Evolutionary conservation across 176 grass and related monocot species (phyloP).

Genomic region (Tuctoria greenei): DNA sequence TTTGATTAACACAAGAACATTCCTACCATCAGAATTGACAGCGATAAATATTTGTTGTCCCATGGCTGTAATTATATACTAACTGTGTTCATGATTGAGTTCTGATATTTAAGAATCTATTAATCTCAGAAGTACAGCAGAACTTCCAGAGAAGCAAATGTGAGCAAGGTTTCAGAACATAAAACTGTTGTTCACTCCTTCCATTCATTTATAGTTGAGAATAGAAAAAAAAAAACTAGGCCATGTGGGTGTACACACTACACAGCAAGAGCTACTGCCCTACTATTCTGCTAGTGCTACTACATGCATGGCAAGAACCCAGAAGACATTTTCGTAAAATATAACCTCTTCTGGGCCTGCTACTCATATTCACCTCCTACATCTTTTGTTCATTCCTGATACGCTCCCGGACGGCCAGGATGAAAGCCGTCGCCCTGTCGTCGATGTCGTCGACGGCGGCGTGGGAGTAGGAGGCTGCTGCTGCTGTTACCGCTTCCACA

Average conservation of each 20-base stretch:
- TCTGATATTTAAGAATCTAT: not conserved
- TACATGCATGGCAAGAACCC: constrained; percentile 8
- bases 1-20: not conserved
- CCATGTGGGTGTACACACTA: not conserved
- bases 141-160: not conserved
- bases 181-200: constrained; percentile 3
- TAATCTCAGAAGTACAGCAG: not conserved
- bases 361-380: not conserved
- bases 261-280: not conserved
- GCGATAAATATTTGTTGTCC: not conserved
- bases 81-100: not conserved
- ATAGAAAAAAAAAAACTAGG: not conserved
- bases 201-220: constrained; percentile 13
- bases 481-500: not conserved
- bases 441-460: constrained; percentile 4
- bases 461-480: not conserved
- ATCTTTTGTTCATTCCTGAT: constrained; percentile 44
- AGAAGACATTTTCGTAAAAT: constrained; percentile 43
- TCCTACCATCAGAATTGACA: not conserved
- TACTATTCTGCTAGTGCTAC: not conserved
- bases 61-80: not conserved
- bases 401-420: constrained; percentile 47
- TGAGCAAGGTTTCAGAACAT: not conserved
- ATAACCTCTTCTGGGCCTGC: constrained; percentile 21
- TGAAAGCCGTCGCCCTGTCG: constrained; percentile 55